These are phyloP conservation scores for Chondrus crispus DNA, from an alignment of 23 red algal species.

Conservation along the genomic window DNA sequence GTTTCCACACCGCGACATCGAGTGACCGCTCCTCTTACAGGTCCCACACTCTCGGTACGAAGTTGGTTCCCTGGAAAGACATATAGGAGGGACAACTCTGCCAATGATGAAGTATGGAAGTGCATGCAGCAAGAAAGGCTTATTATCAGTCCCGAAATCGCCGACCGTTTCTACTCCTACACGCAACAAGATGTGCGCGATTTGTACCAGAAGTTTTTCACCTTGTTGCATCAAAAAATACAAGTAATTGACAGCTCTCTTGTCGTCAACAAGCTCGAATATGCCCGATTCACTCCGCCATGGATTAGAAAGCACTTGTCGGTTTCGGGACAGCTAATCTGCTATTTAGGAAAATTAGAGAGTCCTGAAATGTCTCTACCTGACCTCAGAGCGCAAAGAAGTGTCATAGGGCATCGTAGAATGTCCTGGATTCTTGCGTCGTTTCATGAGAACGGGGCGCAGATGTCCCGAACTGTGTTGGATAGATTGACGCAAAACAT, in stretches of 20 bases:
- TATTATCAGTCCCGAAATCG: background rate
- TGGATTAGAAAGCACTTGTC: slow-evolving; percentile 16
- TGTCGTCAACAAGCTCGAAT: slow-evolving; percentile 2
- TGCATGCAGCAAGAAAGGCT: background rate
- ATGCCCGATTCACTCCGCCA: slow-evolving; percentile 27
- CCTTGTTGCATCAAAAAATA: background rate
- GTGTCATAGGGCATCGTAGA: slow-evolving; percentile 3
- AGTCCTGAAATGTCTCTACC: no score
- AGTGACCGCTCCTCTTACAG: background rate
- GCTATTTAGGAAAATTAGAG: background rate
- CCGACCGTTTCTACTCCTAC: background rate
- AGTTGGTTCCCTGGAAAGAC: slow-evolving; percentile 5
- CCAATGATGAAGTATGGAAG: slow-evolving; percentile 9
- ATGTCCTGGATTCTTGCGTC: slow-evolving; percentile 23
- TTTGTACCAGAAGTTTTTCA: slow-evolving; percentile 27
- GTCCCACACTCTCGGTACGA: background rate
- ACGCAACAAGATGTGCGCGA: background rate
- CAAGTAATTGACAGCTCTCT: slow-evolving; percentile 7
- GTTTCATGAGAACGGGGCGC: slow-evolving; percentile 18
- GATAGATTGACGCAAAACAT: no score
- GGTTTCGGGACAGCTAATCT: slow-evolving; percentile 9
- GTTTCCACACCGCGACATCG: background rate
- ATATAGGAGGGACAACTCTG: background rate
- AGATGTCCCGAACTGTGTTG: no score
- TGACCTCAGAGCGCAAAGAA: slow-evolving; percentile 30